A percentile compares a stretch with the other conserved stretches of the same genome.
Evolutionary conservation across 148 eudicot species (phyloP).

Genomic region (Heliosperma pusillum): DNA sequence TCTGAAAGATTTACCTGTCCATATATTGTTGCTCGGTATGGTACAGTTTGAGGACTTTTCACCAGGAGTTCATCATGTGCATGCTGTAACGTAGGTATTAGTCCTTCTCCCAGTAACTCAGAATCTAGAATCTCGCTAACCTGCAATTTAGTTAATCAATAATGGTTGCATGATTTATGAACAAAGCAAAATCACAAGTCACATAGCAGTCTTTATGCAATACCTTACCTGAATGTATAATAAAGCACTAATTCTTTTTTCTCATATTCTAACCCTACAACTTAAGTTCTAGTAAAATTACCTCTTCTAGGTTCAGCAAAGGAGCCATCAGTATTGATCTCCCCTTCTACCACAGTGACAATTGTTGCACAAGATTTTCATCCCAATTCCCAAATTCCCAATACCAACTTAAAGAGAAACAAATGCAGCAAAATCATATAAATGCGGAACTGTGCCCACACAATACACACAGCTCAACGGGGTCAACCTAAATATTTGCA

Average conservation of each 20-base stretch:
- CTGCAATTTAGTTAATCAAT: constrained; percentile 32
- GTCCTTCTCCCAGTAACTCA: constrained; percentile 89
- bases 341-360: background rate
- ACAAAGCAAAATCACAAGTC: constrained; percentile 4
- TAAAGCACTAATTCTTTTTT: background rate
- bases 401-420: background rate
- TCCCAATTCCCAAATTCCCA: background rate
- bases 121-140: constrained; percentile 96
- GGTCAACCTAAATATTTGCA: background rate
- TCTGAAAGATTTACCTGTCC: constrained; percentile 57
- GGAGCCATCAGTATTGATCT: background rate
- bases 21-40: constrained; percentile 68
- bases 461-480: background rate
- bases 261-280: background rate
- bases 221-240: background rate
- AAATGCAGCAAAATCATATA: background rate
- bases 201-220: background rate
- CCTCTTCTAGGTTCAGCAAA: background rate
- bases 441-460: background rate
- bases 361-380: background rate
- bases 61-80: constrained; percentile 83
- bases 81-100: constrained; percentile 83
- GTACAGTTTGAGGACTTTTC: constrained; percentile 63
- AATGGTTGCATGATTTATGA: background rate
- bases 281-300: constrained; percentile 5